Base-by-base conservation (phyloP, 306 rosid species). In the Quercus gilva region DNA sequence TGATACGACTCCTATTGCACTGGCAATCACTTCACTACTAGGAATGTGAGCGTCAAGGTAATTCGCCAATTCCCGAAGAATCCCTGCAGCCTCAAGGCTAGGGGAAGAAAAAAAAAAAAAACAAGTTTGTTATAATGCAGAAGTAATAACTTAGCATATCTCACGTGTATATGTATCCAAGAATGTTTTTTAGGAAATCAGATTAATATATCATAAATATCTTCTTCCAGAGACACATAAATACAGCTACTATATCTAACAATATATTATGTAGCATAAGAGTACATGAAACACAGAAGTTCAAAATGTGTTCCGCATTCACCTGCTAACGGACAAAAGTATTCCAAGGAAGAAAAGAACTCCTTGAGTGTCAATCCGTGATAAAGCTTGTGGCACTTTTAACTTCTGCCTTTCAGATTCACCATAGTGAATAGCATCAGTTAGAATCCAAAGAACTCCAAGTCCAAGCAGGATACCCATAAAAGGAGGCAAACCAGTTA, bases 381-480 rank as follows among this genome's bases (percentile, higher is more conserved):
- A 95, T 57, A 92, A 87, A 78, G 99, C 99, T 64, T 92, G 98
- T 29, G 99, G 99, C 49, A 95, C 98, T 85, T 92, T 92, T 74
- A 95, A 89, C 89, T 58, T 91, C 84, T 95, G 92, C 76, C 98
- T 83, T 89, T 92, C 97, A 26, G 99, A 90, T 89, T 92, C 98
- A 20, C 99, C 99, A 58, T 79, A 91, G 83, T 95, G 99, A 78
- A 95, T 95, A n/a, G 99, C 98, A 84, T 95, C 99, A 14, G 97
- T 95, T 51, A 95, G 89, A 84, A 95, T 84, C 99, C 99, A 95
- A 77, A 95, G 97, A 83, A 95, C 91, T 18, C 99, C 96, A 13
- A 95, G 96, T 79, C 98, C 99, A 69, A 95, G 91, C 73, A 95
- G 83, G 82, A 95, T 95, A 35, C 99, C 99, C 98, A 92, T 87